A percentile compares a stretch with the other conserved stretches of the same genome.
These are phyloP conservation scores for Diplogelasinospora grovesii DNA, from an alignment of 495 filamentous ascomycete genomes.

Conservation along the genomic window DNA sequence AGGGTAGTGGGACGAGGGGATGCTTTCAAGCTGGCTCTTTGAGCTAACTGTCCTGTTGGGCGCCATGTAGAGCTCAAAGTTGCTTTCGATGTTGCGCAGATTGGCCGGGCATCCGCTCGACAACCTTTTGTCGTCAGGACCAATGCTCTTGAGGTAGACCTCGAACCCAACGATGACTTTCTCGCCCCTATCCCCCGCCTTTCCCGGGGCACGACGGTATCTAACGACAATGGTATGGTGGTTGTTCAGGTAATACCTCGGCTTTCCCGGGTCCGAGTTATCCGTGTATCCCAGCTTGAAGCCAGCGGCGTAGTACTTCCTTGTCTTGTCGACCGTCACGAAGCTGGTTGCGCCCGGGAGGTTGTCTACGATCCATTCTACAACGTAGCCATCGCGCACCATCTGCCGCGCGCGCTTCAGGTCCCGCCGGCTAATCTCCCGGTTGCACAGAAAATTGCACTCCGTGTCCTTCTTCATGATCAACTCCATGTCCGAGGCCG, in stretches of 20 bases:
- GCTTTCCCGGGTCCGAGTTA: conserved; percentile 52
- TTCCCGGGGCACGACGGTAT: conserved; percentile 68
- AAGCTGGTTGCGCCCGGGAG: conserved; percentile 90
- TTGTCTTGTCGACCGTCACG: conserved; percentile 79
- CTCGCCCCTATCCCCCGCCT: conserved; percentile 58
- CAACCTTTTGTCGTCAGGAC: conserved; percentile 48
- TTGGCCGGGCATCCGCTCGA: conserved; percentile 60
- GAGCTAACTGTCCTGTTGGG: conserved; percentile 48
- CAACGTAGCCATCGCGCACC: conserved; percentile 77
- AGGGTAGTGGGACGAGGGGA: conserved; percentile 51
- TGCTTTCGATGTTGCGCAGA: conserved; percentile 53
- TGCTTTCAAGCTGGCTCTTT: conserved; percentile 45
- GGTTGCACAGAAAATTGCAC: conserved; percentile 70
- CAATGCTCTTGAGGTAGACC: conserved; percentile 84
- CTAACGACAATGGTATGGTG: conserved; percentile 85
- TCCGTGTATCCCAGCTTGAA: conserved; percentile 88
- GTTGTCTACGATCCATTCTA: conserved; percentile 96
- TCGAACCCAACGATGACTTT: conserved; percentile 91
- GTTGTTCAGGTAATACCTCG: conserved; percentile 80
- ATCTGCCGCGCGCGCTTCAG: conserved; percentile 67
- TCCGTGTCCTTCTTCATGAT: conserved; percentile 72
- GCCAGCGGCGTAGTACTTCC: conserved; percentile 91
- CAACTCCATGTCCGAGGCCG: conserved; percentile 81
- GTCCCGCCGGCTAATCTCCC: conserved; percentile 55
- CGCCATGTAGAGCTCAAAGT: conserved; percentile 61